These are phyloP conservation scores for Coemansia sp. DNA, from an alignment of 192 early-diverging fungal genomes.

Conservation along the genomic window DNA sequence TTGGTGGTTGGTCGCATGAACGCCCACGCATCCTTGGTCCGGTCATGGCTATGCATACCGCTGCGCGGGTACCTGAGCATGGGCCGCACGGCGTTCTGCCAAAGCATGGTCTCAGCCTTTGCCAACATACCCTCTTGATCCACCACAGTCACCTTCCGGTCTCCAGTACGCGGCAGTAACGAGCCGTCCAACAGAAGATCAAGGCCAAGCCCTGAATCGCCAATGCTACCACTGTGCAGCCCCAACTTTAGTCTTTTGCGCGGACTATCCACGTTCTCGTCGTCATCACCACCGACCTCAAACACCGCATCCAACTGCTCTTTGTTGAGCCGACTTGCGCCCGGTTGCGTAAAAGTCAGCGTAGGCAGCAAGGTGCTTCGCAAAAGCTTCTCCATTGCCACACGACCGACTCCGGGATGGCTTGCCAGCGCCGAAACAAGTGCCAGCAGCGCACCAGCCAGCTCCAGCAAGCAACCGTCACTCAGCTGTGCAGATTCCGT, in stretches of 20 bases:
- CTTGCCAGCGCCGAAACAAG: constrained; percentile 5
- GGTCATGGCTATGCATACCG: constrained; percentile 24
- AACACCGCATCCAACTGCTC: constrained; percentile 5
- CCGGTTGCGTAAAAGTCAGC: not conserved
- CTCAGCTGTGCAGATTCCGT: not conserved
- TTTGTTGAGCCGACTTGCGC: not conserved
- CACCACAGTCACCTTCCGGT: not conserved
- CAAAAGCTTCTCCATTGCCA: constrained; percentile 25
- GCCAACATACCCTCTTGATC: not conserved
- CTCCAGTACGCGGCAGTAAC: not conserved
- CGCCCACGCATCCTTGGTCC: constrained; percentile 32
- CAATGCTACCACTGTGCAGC: not conserved
- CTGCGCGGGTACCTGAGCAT: constrained; percentile 43
- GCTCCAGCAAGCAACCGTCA: constrained; percentile 1
- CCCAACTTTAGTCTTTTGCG: not conserved
- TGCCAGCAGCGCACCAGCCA: constrained; percentile 23
- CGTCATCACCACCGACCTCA: constrained; percentile 4
- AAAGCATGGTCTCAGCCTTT: constrained; percentile 30
- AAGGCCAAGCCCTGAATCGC: not conserved
- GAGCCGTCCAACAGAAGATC: not conserved
- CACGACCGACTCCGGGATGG: constrained; percentile 10
- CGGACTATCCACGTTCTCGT: not conserved
- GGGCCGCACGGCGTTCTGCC: constrained; percentile 48
- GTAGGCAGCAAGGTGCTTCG: constrained; percentile 10
- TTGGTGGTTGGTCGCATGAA: constrained; percentile 11